Evolutionary conservation across 768 basidiomycete species (phyloP).

Genomic region (Rhodosporidiobolus sp.): DNA sequence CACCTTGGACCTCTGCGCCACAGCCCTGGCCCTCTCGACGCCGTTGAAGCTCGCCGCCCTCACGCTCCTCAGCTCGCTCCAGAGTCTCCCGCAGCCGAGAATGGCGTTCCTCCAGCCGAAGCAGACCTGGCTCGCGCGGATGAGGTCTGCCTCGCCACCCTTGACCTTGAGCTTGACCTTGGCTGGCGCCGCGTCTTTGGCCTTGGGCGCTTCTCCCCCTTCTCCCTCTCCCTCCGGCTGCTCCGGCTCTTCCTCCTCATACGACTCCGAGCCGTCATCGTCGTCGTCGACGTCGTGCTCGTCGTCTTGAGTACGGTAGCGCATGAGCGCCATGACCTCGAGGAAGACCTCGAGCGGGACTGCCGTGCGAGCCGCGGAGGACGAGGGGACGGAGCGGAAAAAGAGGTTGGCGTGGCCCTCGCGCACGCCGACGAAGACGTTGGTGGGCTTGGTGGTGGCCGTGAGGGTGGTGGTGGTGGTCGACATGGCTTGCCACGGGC

Average conservation of each 20-base stretch:
- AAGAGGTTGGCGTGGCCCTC: slow-evolving; percentile 7
- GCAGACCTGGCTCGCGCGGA: slow-evolving; percentile 7
- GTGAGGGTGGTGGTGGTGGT: background rate
- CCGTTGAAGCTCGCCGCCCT: background rate
- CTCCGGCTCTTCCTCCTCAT: background rate
- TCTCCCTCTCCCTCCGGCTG: no score
- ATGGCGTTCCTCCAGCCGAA: slow-evolving; percentile 16
- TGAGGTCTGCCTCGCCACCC: background rate
- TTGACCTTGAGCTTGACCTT: background rate
- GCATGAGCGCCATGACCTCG: background rate
- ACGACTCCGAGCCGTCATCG: background rate
- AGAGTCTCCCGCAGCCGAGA: background rate
- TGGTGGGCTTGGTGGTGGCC: background rate
- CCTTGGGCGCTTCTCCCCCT: no score
- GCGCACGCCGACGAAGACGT: background rate
- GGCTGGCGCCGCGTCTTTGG: no score
- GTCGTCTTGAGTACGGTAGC: background rate
- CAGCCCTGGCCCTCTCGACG: background rate
- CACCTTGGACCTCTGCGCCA: slow-evolving; percentile 10
- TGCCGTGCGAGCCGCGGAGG: background rate
- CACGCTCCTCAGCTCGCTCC: slow-evolving; percentile 5
- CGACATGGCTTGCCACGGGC: background rate
- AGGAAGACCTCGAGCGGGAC: slow-evolving; percentile 12
- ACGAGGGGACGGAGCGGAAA: background rate
- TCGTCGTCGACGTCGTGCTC: slow-evolving; percentile 1